A percentile compares a stretch with the other conserved stretches of the same genome.
Conservation (phyloP, 768 basidiomycete species). For the Suillus clintonianus region DNA sequence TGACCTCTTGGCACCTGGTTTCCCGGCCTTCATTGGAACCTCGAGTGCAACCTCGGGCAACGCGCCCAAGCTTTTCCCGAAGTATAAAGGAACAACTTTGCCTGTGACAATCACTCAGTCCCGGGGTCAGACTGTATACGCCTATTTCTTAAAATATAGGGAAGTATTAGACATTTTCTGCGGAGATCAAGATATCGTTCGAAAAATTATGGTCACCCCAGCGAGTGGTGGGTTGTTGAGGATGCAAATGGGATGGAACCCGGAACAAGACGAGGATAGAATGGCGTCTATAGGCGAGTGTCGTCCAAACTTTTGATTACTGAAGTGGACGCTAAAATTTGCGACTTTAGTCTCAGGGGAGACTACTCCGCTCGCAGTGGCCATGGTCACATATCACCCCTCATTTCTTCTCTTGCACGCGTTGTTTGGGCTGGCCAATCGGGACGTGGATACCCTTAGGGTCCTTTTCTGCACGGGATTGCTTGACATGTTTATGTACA, state of each 20-base stretch:
- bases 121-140: neutral
- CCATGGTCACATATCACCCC: conserved; percentile 13
- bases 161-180: neutral
- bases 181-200: neutral
- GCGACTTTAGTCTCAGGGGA: conserved; percentile 7
- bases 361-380: conserved; percentile 11
- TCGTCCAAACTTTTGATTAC: neutral
- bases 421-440: conserved; percentile 16
- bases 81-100: neutral
- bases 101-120: neutral
- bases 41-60: conserved; percentile 17
- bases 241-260: conserved; percentile 10
- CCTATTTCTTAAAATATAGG: neutral
- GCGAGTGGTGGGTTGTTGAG: conserved; percentile 1
- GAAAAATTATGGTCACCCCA: conserved; percentile 11
- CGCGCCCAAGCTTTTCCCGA: conserved; percentile 11
- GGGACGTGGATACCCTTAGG: conserved; percentile 14
- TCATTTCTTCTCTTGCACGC: conserved; percentile 17
- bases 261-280: conserved; percentile 12
- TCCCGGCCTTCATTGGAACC: conserved; percentile 11
- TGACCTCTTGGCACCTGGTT: conserved; percentile 15
- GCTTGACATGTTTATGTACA: conserved; percentile 21
- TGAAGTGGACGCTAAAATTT: neutral
- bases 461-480: conserved; percentile 18
- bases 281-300: conserved; percentile 4